Evolutionary conservation across 768 basidiomycete species (phyloP), one percentile per base, ranked within the genome.

Genomic region (Serendipita vermifera): DNA sequence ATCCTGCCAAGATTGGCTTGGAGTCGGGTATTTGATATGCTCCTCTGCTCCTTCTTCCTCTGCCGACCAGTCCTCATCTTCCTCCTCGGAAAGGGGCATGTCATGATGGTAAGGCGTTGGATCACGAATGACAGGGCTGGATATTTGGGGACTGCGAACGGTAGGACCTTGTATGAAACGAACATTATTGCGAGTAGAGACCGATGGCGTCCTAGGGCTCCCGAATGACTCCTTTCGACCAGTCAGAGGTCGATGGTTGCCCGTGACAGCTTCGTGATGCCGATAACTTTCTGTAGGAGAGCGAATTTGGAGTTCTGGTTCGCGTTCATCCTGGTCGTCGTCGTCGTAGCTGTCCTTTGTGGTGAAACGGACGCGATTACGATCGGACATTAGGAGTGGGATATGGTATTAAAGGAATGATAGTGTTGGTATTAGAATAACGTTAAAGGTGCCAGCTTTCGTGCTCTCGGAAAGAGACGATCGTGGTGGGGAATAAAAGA

Each of bases 51-150:
- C n/a, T n/a, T n/a, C n/a, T n/a, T n/a, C n/a, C n/a, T n/a, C n/a
- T n/a, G n/a, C n/a, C n/a, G n/a, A n/a, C n/a, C n/a, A n/a, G 59
- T 57, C 51, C 57, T 60, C 56, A 55, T 59, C 64, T 66, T 66
- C 56, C 54, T 57, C 41, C 58, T 31, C 46, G 17, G 39, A 51
- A 31, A 51, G 46, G 17, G n/a, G 9, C 9, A 51, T 26, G 29
- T 41, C 46, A 24, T 31, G 9, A 9, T 29, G 20, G 24, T 24
- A 51, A 15, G 46, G 46, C 5, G 46, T 51, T n/a, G 46, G 46
- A 7, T 51, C 46, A 24, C 46, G 46, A 24, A 51, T 9, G 9
- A 51, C 46, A 5, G 46, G 46, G 32, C 46, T 51, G 27, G 40
- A 14, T 9, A 43, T 43, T 26, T 26, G 40, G 24, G 40, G 40